Conservation (phyloP, 2,329 filamentous ascomycete genomes). For the Lasiodiplodia sp. region DNA sequence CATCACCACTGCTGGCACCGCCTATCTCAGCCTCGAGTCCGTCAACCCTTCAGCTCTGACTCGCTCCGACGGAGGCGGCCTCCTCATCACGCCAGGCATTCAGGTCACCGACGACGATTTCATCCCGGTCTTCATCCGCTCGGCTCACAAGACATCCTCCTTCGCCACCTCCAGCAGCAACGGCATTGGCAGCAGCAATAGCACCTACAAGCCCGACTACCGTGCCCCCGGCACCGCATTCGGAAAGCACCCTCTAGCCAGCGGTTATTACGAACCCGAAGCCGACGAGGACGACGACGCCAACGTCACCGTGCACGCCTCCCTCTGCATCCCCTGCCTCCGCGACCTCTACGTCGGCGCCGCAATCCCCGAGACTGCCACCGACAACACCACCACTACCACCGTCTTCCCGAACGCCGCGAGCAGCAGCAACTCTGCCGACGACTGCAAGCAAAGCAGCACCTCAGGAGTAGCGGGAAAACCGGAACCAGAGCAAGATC, state of each 20-base stretch:
- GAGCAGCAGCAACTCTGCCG: not conserved
- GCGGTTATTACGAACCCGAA: not conserved
- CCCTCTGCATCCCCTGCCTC: constrained; percentile 20
- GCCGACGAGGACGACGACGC: not conserved
- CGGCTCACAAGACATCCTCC: not conserved
- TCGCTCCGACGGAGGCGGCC: not conserved
- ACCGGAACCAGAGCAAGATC: not conserved
- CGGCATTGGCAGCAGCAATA: not conserved
- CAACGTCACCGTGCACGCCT: not conserved
- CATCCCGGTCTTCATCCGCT: constrained; percentile 18
- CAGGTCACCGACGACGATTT: constrained; percentile 7
- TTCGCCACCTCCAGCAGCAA: not conserved
- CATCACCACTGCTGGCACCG: constrained; percentile 68
- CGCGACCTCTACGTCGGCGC: constrained; percentile 12
- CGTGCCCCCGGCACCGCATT: not conserved
- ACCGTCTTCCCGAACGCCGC: not conserved
- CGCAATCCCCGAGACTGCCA: not conserved
- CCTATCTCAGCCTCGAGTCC: constrained; percentile 60
- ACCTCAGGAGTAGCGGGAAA: not conserved
- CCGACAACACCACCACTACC: not conserved
- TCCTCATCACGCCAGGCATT: not conserved
- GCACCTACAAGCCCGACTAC: constrained; percentile 5
- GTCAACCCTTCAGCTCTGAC: not conserved
- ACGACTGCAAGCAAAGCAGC: not conserved
- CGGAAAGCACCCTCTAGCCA: not conserved